Conservation (phyloP, 1,139 yeast species). For the Yamadazyma atmosphaerica region DNA sequence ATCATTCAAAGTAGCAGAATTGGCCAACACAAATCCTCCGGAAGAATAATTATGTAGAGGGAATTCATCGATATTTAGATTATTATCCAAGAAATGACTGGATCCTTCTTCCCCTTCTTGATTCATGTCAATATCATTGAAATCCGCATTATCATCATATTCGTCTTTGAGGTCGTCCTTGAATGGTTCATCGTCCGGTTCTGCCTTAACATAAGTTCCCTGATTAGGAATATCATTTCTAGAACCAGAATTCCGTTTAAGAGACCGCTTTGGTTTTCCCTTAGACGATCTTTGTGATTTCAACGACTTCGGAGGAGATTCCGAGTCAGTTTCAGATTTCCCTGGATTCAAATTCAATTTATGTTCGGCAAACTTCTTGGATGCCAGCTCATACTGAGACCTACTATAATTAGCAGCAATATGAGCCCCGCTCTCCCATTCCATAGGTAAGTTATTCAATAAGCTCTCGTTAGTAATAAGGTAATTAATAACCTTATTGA, state of each 20-base stretch:
- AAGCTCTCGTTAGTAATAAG: constrained; percentile 40
- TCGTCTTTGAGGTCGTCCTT: neutral
- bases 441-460: constrained; percentile 39
- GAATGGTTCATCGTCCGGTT: neutral
- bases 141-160: neutral
- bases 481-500: constrained; percentile 49
- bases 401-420: constrained; percentile 37
- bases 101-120: neutral
- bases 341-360: neutral
- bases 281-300: neutral
- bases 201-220: neutral
- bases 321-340: neutral
- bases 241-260: neutral
- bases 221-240: neutral
- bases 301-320: neutral
- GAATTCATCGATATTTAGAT: constrained; percentile 4
- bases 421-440: constrained; percentile 46
- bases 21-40: constrained; percentile 23
- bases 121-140: neutral
- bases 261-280: neutral
- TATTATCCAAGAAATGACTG: neutral
- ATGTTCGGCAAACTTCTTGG: constrained; percentile 36
- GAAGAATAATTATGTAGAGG: constrained; percentile 19
- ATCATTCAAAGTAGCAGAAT: constrained; percentile 18
- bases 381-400: constrained; percentile 24